Percentiles rank a stretch among this genome's conserved stretches.
Conservation (phyloP, 2,329 filamentous ascomycete species). For the Trichophyton rubrum region DNA sequence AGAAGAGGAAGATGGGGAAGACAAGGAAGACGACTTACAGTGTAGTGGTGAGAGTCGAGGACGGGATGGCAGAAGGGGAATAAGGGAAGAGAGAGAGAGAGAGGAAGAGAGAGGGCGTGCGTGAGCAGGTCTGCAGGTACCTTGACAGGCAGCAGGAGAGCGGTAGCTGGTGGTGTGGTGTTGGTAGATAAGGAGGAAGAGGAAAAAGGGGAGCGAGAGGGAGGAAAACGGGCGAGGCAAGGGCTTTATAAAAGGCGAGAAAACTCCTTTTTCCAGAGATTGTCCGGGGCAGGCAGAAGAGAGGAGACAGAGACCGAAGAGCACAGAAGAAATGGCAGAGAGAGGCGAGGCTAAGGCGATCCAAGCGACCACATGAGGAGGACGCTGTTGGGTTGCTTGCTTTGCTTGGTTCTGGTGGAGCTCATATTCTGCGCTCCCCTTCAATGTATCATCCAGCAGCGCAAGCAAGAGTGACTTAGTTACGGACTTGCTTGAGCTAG, state of each 20-base stretch:
- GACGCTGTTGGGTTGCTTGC: background rate
- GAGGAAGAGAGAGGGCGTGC: background rate
- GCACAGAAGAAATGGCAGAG: background rate
- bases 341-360: conserved; percentile 4
- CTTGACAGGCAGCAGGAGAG: background rate
- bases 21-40: background rate
- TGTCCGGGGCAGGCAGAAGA: background rate
- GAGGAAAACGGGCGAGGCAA: background rate
- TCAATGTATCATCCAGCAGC: background rate
- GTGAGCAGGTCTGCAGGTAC: too few relatives aligned
- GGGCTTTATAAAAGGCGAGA: background rate
- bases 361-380: conserved; percentile 2
- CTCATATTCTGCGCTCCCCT: background rate
- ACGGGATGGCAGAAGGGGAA: background rate
- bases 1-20: background rate
- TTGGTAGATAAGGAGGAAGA: background rate
- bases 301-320: background rate
- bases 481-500: background rate
- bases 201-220: background rate
- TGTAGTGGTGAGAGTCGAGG: background rate
- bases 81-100: background rate
- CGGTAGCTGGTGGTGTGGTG: background rate
- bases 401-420: conserved; percentile 3
- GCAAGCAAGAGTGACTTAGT: background rate
- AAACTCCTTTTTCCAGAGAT: background rate